Percentiles rank a stretch among this genome's conserved stretches.
Conservation (phyloP, 441 rosid species). For the Iberis amara region DNA sequence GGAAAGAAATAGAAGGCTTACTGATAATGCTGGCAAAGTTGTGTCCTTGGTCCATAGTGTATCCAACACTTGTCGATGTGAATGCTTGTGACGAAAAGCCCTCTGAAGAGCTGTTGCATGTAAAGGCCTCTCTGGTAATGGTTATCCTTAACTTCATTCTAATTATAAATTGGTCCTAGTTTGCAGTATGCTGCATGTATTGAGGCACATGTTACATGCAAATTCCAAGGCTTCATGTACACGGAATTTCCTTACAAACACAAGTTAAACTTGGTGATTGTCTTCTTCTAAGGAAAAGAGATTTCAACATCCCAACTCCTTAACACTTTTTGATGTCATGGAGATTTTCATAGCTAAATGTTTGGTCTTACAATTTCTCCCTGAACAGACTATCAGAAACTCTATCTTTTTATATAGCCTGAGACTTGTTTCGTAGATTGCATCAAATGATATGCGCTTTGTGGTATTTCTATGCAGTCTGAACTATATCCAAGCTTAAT, state of each 20-base stretch:
- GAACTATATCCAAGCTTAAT: constrained; percentile 83
- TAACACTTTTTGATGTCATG: constrained; percentile 4
- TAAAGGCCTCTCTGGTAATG: constrained; percentile 81
- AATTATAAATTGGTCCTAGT: constrained; percentile 10
- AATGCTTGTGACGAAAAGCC: constrained; percentile 70
- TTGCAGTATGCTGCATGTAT: constrained; percentile 9
- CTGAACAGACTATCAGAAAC: neutral
- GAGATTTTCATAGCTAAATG: constrained; percentile 2
- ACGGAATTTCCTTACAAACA: constrained; percentile 2
- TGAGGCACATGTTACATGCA: neutral
- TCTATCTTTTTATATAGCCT: neutral
- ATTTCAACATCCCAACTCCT: constrained; percentile 7
- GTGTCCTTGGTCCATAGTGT: constrained; percentile 90
- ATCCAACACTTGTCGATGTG: constrained; percentile 84
- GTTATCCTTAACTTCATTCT: constrained; percentile 18
- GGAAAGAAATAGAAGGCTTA: constrained; percentile 81
- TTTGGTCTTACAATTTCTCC: neutral
- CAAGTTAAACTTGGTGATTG: constrained; percentile 3
- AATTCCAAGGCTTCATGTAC: constrained; percentile 5
- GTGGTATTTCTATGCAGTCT: constrained; percentile 51
- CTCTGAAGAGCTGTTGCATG: constrained; percentile 82
- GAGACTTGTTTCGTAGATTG: constrained; percentile 13
- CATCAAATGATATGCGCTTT: constrained; percentile 25
- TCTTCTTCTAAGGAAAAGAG: constrained; percentile 5
- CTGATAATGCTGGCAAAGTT: constrained; percentile 80